phyloP scores from a whole-genome alignment of 306 rosid genomes.

The Gleditsia sinensis region DNA sequence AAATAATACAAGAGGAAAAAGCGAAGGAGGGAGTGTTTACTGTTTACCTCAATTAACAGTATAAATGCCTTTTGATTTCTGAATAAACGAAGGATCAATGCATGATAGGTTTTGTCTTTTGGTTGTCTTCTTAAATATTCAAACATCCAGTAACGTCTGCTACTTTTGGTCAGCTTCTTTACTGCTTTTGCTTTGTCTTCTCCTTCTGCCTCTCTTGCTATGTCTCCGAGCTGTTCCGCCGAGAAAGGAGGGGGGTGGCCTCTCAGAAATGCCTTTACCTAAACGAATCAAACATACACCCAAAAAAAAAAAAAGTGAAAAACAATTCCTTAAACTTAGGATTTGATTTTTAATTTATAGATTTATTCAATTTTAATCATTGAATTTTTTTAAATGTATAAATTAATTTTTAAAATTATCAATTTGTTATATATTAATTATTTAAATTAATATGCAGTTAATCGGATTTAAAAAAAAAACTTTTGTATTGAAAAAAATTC shows the following conservation, averaged over 20 bases:
- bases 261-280: slow-evolving; percentile 80
- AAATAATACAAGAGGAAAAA: slow-evolving; percentile 20
- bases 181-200: slow-evolving; percentile 57
- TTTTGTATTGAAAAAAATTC: too few relatives aligned
- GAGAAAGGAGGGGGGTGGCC: slow-evolving; percentile 76
- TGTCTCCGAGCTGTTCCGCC: slow-evolving; percentile 74
- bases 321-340: not conserved
- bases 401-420: too few relatives aligned
- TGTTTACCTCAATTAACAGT: slow-evolving; percentile 75
- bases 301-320: slow-evolving; percentile 1
- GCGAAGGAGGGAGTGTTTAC: not conserved
- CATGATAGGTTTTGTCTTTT: slow-evolving; percentile 57
- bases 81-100: slow-evolving; percentile 74
- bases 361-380: too few relatives aligned
- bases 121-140: slow-evolving; percentile 85
- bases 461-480: too few relatives aligned
- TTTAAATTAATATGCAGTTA: too few relatives aligned
- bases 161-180: slow-evolving; percentile 62
- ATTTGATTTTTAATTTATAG: too few relatives aligned
- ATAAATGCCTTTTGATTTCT: slow-evolving; percentile 79
- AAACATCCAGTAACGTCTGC: slow-evolving; percentile 84
- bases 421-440: too few relatives aligned
- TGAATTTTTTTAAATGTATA: too few relatives aligned
- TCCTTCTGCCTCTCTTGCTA: slow-evolving; percentile 53
- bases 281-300: not conserved